Evolutionary conservation across 345 rosid genomes (phyloP).

Genomic region (Hibiscus tridactylites): DNA sequence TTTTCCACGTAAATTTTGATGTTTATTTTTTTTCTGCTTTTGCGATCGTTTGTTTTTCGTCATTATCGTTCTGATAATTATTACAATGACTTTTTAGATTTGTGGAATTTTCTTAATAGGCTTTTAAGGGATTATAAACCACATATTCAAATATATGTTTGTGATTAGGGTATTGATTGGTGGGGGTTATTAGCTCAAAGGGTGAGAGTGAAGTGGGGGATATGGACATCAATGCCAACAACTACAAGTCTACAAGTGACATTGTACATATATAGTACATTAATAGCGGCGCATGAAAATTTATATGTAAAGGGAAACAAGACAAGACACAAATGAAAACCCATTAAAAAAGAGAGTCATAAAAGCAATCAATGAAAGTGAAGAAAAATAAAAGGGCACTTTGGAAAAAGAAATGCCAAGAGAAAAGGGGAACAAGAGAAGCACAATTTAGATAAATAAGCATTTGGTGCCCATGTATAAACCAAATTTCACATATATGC

Average conservation of each 20-base stretch:
- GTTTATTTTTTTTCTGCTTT: no score
- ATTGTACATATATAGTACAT: neutral
- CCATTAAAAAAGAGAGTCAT: constrained; percentile 11
- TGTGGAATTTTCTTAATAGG: no score
- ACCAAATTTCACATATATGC: no score
- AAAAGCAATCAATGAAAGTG: constrained; percentile 15
- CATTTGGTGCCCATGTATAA: neutral
- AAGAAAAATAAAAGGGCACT: constrained; percentile 3
- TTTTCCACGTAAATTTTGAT: no score
- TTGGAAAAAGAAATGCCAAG: neutral
- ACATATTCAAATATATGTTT: neutral
- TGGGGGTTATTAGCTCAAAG: neutral
- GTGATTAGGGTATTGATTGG: neutral
- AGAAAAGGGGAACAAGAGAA: neutral
- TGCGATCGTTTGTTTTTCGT: no score
- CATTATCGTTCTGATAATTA: no score
- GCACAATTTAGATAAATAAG: neutral
- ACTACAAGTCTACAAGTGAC: neutral
- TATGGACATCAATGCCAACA: neutral
- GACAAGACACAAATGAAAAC: neutral
- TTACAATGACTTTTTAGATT: no score
- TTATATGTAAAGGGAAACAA: neutral
- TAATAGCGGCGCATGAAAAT: constrained; percentile 16
- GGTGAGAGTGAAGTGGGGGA: neutral
- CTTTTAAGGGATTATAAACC: no score